These are phyloP conservation scores for Phaeotremella skinneri DNA, from an alignment of 768 basidiomycete genomes.

Conservation along the genomic window DNA sequence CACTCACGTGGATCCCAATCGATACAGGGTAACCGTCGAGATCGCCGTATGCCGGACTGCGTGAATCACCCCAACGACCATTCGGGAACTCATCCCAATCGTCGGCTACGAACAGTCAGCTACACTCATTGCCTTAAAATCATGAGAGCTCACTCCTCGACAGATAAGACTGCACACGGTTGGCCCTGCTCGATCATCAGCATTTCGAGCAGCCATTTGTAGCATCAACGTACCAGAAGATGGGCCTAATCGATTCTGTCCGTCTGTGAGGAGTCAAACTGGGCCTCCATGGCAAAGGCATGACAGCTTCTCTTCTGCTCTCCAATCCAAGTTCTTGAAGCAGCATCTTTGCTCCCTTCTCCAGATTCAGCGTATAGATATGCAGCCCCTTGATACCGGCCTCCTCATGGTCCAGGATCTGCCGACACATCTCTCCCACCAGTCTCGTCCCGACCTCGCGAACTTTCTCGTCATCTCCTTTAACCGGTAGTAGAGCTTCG, in stretches of 20 bases:
- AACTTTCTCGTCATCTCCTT: constrained; percentile 90
- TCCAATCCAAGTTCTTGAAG: constrained; percentile 80
- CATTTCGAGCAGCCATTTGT: not conserved
- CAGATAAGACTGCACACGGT: constrained; percentile 89
- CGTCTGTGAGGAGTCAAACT: constrained; percentile 89
- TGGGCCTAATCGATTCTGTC: constrained; percentile 88
- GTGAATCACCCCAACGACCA: constrained; percentile 94
- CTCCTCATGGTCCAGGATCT: constrained; percentile 68
- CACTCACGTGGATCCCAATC: constrained; percentile 77
- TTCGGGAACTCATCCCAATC: constrained; percentile 99
- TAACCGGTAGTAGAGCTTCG: constrained; percentile 77
- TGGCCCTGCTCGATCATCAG: constrained; percentile 59
- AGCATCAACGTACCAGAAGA: constrained; percentile 71
- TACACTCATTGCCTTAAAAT: not conserved
- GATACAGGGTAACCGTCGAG: constrained; percentile 93
- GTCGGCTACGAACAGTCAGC: constrained; percentile 57
- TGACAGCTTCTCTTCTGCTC: constrained; percentile 67
- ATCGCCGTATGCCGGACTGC: constrained; percentile 97
- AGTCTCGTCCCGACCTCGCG: constrained; percentile 88
- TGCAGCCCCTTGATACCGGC: constrained; percentile 85
- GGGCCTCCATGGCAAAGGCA: constrained; percentile 96
- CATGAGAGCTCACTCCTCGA: constrained; percentile 61
- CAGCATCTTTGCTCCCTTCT: constrained; percentile 92
- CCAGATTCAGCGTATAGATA: constrained; percentile 97
- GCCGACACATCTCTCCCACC: constrained; percentile 89